Conservation (phyloP, 164 flowering plant species). For the Sextonia rubra region DNA sequence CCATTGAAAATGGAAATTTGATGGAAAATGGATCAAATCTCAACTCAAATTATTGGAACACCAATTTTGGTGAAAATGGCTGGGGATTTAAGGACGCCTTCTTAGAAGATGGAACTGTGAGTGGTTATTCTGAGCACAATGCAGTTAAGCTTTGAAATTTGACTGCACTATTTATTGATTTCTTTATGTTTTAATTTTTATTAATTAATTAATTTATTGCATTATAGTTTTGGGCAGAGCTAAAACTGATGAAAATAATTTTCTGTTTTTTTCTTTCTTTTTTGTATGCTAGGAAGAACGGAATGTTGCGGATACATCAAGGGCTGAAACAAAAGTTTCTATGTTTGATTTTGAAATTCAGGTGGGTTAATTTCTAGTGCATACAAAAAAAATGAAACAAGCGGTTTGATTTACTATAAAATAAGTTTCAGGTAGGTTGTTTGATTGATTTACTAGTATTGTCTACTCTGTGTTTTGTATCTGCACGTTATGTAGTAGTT, state of each 20-base stretch:
- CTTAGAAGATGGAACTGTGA: conserved; percentile 19
- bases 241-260: background rate
- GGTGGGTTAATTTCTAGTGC: conserved; percentile 13
- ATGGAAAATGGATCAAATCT: conserved; percentile 14
- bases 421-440: too few species aligned
- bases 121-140: background rate
- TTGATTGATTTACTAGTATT: too few species aligned
- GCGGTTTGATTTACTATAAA: too few species aligned
- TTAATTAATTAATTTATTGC: too few species aligned
- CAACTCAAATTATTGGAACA: conserved; percentile 14
- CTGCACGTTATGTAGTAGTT: too few species aligned
- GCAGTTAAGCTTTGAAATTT: background rate
- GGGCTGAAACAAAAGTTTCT: conserved; percentile 12
- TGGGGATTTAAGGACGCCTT: conserved; percentile 36
- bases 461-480: too few species aligned
- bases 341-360: background rate
- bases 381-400: too few species aligned
- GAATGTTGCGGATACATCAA: conserved; percentile 18
- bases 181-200: too few species aligned
- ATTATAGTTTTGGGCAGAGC: background rate
- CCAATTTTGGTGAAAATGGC: conserved; percentile 25
- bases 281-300: conserved; percentile 1
- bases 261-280: background rate
- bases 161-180: background rate
- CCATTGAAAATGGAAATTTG: conserved; percentile 10